These are phyloP conservation scores for Panus rudis DNA, from an alignment of 768 basidiomycete genomes.

Conservation along the genomic window DNA sequence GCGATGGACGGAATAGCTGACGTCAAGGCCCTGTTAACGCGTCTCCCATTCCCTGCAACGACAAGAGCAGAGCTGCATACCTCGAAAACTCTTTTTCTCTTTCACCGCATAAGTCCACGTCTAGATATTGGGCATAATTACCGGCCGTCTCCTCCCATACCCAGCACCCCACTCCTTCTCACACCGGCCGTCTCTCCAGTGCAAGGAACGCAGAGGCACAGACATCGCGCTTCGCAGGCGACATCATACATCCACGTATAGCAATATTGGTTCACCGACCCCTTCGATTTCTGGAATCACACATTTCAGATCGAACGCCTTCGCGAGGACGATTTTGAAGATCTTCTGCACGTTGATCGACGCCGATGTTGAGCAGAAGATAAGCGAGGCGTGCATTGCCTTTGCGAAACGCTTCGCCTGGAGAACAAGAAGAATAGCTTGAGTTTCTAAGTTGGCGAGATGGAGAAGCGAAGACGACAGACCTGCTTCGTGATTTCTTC, in stretches of 20 bases:
- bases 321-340: conserved; percentile 95
- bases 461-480: conserved; percentile 11
- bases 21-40: not conserved
- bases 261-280: conserved; percentile 90
- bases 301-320: conserved; percentile 98
- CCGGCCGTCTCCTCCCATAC: too few species aligned
- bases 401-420: conserved; percentile 97
- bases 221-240: not conserved
- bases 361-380: conserved; percentile 98
- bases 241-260: conserved; percentile 78
- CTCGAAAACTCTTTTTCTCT: not conserved
- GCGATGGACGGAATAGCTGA: not conserved
- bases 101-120: not conserved
- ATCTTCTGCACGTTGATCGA: conserved; percentile 99
- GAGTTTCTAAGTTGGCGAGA: not conserved
- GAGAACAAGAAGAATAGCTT: conserved; percentile 3
- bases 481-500: conserved; percentile 99
- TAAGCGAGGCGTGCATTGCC: conserved; percentile 99
- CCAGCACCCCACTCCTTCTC: too few species aligned
- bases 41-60: not conserved
- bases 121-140: too few species aligned
- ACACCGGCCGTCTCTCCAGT: not conserved
- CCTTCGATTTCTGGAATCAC: conserved; percentile 97
- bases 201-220: not conserved
- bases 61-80: not conserved